Conservation (phyloP, 2,329 filamentous ascomycete genomes). For the Xylaria sp. region DNA sequence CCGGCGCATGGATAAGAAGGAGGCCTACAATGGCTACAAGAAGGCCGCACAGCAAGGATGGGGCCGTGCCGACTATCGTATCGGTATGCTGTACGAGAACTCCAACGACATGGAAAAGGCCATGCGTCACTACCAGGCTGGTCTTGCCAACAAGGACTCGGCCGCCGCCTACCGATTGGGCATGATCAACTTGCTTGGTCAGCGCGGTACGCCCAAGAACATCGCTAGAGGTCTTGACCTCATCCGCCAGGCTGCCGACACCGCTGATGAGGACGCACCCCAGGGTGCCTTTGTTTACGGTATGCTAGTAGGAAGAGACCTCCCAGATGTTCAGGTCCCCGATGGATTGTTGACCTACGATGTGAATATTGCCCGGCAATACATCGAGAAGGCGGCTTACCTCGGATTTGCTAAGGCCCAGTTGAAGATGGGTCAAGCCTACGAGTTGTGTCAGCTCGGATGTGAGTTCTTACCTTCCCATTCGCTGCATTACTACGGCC, state of each 20-base stretch:
- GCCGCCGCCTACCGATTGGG: constrained; percentile 81
- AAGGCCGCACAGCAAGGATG: constrained; percentile 82
- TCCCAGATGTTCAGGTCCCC: constrained; percentile 85
- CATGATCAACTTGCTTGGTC: constrained; percentile 95
- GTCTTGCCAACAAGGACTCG: constrained; percentile 75
- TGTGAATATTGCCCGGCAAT: constrained; percentile 68
- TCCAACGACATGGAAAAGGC: constrained; percentile 90
- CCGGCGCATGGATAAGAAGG: constrained; percentile 83
- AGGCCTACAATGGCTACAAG: constrained; percentile 83
- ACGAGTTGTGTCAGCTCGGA: constrained; percentile 86
- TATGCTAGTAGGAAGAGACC: constrained; percentile 84
- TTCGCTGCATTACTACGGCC: constrained; percentile 90
- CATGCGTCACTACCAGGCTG: constrained; percentile 81
- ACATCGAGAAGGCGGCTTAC: constrained; percentile 94
- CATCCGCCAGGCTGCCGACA: constrained; percentile 76
- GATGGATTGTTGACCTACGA: constrained; percentile 64
- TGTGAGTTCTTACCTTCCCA: constrained; percentile 93
- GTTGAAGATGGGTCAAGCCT: constrained; percentile 93
- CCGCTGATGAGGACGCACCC: constrained; percentile 90
- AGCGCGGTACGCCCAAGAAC: constrained; percentile 85
- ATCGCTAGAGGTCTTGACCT: constrained; percentile 71
- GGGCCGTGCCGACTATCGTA: constrained; percentile 85
- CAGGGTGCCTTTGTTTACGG: constrained; percentile 94
- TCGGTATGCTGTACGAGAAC: constrained; percentile 97
- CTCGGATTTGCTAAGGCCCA: constrained; percentile 95